phyloP scores from a whole-genome alignment of 345 rosid species.

The Pugionium dolabratum region DNA sequence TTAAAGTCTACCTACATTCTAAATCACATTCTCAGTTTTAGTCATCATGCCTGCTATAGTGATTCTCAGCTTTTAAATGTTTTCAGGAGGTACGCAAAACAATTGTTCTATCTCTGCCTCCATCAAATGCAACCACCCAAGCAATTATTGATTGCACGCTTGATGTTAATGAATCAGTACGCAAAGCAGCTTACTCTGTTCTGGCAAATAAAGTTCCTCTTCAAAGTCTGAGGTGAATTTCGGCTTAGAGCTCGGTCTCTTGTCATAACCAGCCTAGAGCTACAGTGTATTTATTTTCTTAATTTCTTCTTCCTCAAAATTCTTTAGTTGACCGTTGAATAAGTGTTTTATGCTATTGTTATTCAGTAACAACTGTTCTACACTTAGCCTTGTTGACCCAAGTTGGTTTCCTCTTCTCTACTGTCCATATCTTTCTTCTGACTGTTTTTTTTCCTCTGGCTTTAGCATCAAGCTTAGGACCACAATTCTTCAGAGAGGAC shows the following conservation, averaged over 20 bases:
- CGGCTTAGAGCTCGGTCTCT: constrained; percentile 1
- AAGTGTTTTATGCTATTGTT: constrained; percentile 5
- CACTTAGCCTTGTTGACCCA: background rate
- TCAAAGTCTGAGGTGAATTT: constrained; percentile 80
- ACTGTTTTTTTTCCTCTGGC: constrained; percentile 13
- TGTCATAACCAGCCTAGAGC: background rate
- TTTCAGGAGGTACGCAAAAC: constrained; percentile 91
- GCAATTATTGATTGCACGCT: constrained; percentile 75
- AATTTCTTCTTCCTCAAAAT: too few relatives aligned
- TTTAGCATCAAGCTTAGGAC: constrained; percentile 86
- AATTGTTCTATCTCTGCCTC: constrained; percentile 80
- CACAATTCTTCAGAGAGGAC: constrained; percentile 87
- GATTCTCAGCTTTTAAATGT: constrained; percentile 12
- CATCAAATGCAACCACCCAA: constrained; percentile 72
- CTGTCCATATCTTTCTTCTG: constrained; percentile 4
- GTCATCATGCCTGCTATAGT: background rate
- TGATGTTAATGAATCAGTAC: constrained; percentile 81
- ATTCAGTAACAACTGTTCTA: constrained; percentile 6
- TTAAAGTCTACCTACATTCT: background rate
- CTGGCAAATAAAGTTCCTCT: constrained; percentile 92
- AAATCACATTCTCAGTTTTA: background rate
- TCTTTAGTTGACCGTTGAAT: background rate
- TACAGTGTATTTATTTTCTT: background rate
- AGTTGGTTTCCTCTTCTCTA: background rate
- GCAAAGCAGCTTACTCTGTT: constrained; percentile 80